These are phyloP conservation scores for Fusarium setosum DNA, from an alignment of 2,329 filamentous ascomycete genomes.

Conservation along the genomic window DNA sequence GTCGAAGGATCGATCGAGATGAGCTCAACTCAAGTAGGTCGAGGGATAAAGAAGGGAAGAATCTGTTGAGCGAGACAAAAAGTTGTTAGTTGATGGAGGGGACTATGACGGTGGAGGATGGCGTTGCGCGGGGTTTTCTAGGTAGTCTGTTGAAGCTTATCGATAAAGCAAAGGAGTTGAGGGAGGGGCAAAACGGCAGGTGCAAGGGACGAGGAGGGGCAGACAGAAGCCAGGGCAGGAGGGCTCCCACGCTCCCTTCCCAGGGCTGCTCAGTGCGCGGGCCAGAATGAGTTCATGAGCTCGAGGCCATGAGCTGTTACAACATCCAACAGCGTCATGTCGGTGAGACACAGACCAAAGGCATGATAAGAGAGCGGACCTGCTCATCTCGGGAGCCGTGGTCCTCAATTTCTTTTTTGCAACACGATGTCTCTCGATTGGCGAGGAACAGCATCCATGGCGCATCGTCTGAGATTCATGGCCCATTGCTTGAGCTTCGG, in stretches of 20 bases:
- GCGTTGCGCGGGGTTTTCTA: slow-evolving; percentile 43
- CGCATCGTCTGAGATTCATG: slow-evolving; percentile 22
- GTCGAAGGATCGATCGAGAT: slow-evolving; percentile 19
- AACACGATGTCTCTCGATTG: slow-evolving; percentile 36
- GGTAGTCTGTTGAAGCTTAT: slow-evolving; percentile 35
- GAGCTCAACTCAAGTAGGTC: slow-evolving; percentile 32
- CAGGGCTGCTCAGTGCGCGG: slow-evolving; percentile 32
- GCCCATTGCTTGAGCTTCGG: slow-evolving; percentile 16
- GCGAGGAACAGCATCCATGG: slow-evolving; percentile 23
- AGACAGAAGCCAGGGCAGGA: slow-evolving; percentile 25
- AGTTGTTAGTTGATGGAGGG: slow-evolving; percentile 38
- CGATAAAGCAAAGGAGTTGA: slow-evolving; percentile 36
- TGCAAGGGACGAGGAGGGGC: slow-evolving; percentile 21
- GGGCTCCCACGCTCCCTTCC: slow-evolving; percentile 34
- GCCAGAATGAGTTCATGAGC: slow-evolving; percentile 38
- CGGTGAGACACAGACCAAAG: slow-evolving; percentile 37
- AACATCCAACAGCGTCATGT: slow-evolving; percentile 34
- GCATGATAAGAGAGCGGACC: slow-evolving; percentile 34
- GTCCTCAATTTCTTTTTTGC: slow-evolving; percentile 33
- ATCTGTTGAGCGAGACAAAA: slow-evolving; percentile 38
- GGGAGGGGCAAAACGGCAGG: slow-evolving; percentile 29
- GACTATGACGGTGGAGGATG: slow-evolving; percentile 35
- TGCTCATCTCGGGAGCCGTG: slow-evolving; percentile 23
- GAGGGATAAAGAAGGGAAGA: slow-evolving; percentile 26
- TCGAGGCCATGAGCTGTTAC: slow-evolving; percentile 38